These are phyloP conservation scores for Trametes cingulata DNA, from an alignment of 768 basidiomycete genomes.

Conservation along the genomic window DNA sequence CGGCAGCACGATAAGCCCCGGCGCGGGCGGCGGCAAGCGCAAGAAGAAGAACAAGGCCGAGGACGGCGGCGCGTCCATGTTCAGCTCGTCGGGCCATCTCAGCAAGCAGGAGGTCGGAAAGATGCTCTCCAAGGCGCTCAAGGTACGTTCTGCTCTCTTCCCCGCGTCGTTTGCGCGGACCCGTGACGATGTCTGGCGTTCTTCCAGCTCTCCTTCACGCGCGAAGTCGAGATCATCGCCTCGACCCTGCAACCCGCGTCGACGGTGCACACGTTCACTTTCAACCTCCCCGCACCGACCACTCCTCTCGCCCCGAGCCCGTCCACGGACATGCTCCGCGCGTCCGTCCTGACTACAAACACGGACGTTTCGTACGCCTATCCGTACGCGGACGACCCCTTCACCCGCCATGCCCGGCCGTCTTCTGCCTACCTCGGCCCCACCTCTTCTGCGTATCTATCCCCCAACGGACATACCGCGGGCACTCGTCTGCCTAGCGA, in stretches of 20 bases:
- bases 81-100: conserved; percentile 79
- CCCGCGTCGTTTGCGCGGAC: not conserved
- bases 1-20: conserved; percentile 83
- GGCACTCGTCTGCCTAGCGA: conserved; percentile 28
- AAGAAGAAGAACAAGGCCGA: conserved; percentile 72
- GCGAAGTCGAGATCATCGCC: conserved; percentile 92
- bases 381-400: conserved; percentile 76
- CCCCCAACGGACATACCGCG: conserved; percentile 34
- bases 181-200: conserved; percentile 7
- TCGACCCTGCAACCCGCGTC: conserved; percentile 93
- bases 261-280: conserved; percentile 90
- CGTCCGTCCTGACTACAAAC: conserved; percentile 67
- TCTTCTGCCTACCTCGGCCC: conserved; percentile 82
- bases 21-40: conserved; percentile 52
- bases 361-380: conserved; percentile 64
- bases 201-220: conserved; percentile 80
- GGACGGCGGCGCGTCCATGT: conserved; percentile 57
- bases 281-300: conserved; percentile 74
- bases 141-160: conserved; percentile 49
- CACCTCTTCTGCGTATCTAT: conserved; percentile 46
- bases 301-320: conserved; percentile 77
- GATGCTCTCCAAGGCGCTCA: conserved; percentile 89
- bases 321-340: conserved; percentile 69
- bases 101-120: conserved; percentile 86
- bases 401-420: conserved; percentile 59